Conservation (phyloP, 306 rosid genomes). For the Erythrophleum fordii region DNA sequence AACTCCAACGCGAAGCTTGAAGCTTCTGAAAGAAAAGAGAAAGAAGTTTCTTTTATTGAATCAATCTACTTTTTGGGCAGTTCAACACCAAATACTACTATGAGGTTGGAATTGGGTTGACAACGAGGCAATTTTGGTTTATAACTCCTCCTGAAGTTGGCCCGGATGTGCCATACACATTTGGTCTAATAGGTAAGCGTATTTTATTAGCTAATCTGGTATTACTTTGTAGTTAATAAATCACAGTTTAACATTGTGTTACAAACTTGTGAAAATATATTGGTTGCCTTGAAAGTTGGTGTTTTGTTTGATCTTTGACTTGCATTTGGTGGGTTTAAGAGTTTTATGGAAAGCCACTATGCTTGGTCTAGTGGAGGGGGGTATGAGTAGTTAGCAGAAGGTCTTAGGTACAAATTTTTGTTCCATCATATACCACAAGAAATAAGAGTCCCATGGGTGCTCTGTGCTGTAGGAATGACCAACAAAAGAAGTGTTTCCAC, state of each 20-base stretch:
- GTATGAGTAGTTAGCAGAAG: neutral
- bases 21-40: neutral
- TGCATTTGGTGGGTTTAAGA: neutral
- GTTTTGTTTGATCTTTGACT: constrained; percentile 1
- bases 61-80: constrained; percentile 49
- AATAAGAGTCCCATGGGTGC: no score
- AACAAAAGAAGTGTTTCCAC: neutral
- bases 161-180: constrained; percentile 86
- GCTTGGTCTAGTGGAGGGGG: neutral
- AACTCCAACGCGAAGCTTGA: neutral
- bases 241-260: neutral
- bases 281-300: neutral
- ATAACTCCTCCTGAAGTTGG: constrained; percentile 83
- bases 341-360: neutral
- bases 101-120: constrained; percentile 67
- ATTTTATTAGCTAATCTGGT: neutral
- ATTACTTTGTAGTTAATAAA: neutral
- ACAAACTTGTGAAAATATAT: neutral
- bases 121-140: constrained; percentile 83
- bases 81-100: constrained; percentile 81
- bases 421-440: no score
- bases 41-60: constrained; percentile 27
- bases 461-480: neutral
- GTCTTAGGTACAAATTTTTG: no score
- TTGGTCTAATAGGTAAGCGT: constrained; percentile 83